Conservation (phyloP, 1,139 yeast species). For the Candida labiduridarum region DNA sequence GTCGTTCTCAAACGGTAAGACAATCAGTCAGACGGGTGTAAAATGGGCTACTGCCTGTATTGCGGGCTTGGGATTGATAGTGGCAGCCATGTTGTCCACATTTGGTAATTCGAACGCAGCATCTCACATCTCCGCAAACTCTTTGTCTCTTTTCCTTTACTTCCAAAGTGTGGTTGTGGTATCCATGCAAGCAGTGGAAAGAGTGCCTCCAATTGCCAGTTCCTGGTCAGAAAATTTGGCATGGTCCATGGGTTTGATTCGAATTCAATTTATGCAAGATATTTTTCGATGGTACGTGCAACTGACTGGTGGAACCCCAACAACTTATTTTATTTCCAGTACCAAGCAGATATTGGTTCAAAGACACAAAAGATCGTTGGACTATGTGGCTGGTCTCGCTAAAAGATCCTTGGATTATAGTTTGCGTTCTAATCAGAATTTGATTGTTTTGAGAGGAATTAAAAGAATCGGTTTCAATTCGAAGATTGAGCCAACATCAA, state of each 20-base stretch:
- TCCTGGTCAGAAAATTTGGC: constrained; percentile 83
- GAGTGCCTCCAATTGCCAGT: constrained; percentile 77
- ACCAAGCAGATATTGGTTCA: constrained; percentile 68
- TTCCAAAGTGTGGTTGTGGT: constrained; percentile 79
- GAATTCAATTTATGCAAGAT: constrained; percentile 69
- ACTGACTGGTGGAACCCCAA: constrained; percentile 75
- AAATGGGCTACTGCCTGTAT: constrained; percentile 84
- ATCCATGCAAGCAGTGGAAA: constrained; percentile 70
- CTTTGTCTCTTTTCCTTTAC: constrained; percentile 71
- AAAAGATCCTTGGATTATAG: constrained; percentile 34
- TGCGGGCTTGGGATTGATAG: constrained; percentile 74
- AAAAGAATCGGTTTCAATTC: constrained; percentile 70
- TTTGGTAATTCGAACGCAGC: constrained; percentile 83
- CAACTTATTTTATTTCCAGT: constrained; percentile 58
- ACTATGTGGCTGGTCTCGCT: constrained; percentile 20
- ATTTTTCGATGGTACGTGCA: constrained; percentile 82
- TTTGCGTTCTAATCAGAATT: constrained; percentile 43
- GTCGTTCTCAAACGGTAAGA: constrained; percentile 68
- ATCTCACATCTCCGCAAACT: constrained; percentile 73
- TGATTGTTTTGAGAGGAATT: constrained; percentile 72
- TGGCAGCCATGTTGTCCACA: constrained; percentile 68
- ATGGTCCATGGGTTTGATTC: constrained; percentile 84
- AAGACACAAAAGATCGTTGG: constrained; percentile 43
- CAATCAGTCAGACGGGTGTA: constrained; percentile 74
- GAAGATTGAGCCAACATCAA: constrained; percentile 69